Percentiles rank a stretch among this genome's conserved stretches.
These are phyloP conservation scores for Lactarius quietus DNA, from an alignment of 768 basidiomycete species.

Conservation along the genomic window DNA sequence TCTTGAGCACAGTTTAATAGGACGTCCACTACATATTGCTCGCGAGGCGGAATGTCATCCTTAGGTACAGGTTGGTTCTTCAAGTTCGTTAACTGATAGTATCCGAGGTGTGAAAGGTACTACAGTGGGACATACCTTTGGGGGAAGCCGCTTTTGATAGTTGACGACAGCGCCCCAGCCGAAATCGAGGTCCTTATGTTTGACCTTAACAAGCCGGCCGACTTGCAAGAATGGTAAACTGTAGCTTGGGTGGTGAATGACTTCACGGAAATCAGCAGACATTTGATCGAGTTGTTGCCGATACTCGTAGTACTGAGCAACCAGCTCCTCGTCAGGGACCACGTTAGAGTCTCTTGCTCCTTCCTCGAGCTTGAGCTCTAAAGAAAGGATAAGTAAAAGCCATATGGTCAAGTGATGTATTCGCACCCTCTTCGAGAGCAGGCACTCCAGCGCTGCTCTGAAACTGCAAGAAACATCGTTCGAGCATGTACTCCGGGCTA, in stretches of 20 bases:
- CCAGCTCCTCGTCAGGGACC: slow-evolving; percentile 80
- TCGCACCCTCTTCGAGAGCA: slow-evolving; percentile 67
- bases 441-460: slow-evolving; percentile 94
- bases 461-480: slow-evolving; percentile 97
- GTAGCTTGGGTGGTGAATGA: slow-evolving; percentile 94
- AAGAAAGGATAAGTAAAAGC: neutral
- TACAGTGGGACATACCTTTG: slow-evolving; percentile 52
- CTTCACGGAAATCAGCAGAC: slow-evolving; percentile 81
- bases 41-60: slow-evolving; percentile 75
- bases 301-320: slow-evolving; percentile 88
- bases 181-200: slow-evolving; percentile 83
- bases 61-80: slow-evolving; percentile 66
- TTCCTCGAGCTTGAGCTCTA: slow-evolving; percentile 78
- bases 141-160: slow-evolving; percentile 81
- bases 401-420: neutral
- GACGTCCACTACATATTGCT: slow-evolving; percentile 92
- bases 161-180: slow-evolving; percentile 97
- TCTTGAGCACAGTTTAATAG: slow-evolving; percentile 76
- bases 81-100: neutral
- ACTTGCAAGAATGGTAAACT: slow-evolving; percentile 90
- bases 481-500: slow-evolving; percentile 97
- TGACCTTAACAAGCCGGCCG: slow-evolving; percentile 90
- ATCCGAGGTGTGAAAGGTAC: neutral
- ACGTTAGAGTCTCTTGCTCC: slow-evolving; percentile 55
- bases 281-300: slow-evolving; percentile 93